Base-by-base conservation (phyloP, 345 rosid genomes). In the Brassica carinata region DNA sequence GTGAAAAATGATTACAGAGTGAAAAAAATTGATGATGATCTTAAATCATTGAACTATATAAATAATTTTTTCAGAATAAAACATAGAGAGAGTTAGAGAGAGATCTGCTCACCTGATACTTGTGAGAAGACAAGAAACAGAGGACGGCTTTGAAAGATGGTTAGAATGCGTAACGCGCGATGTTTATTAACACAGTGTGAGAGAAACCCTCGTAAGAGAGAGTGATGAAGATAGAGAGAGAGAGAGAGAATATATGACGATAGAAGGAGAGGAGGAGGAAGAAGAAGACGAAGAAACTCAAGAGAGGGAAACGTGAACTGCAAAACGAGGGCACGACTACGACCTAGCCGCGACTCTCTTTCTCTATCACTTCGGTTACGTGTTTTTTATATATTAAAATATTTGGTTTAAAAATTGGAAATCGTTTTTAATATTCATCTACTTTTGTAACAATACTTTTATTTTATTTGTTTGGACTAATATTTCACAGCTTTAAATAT, bases 231-330 rank as follows among this genome's bases (percentile, higher is more conserved):
- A 65, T 30, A 33, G 31, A 72, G 31, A 23, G 18, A 76, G 31
- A 23, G 18, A 76, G 26, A 36, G 64, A 29, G 73, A 18, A 63
- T 10, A n/a, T 43, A 17, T 18, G 72, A 36, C 55, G 3, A 14
- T 15, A 1, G 64, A 79, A 1, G 79, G 36, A 53, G 58, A 53
- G 19, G 58, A 51, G 18, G 61, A 53, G 19, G 58, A 51, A 7
- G 61, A 55, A 53, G 73, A 64, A 48, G 81, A 70, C 9, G 67
- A 45, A 38, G 79, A 68, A 43, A 40, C 59, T 73, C 62, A 51
- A n/a, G 45, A 64, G 72, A 67, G 31, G 31, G 71, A 81, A 81
- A 81, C 81, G 84, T 81, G 84, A 77, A 61, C 51, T 81, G 71
- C 61, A 77, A 81, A 77, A 67, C 36, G 71, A 76, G 68, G 3